phyloP scores from a whole-genome alignment of 805 yeast genomes.

The Ogataea ganodermae region DNA sequence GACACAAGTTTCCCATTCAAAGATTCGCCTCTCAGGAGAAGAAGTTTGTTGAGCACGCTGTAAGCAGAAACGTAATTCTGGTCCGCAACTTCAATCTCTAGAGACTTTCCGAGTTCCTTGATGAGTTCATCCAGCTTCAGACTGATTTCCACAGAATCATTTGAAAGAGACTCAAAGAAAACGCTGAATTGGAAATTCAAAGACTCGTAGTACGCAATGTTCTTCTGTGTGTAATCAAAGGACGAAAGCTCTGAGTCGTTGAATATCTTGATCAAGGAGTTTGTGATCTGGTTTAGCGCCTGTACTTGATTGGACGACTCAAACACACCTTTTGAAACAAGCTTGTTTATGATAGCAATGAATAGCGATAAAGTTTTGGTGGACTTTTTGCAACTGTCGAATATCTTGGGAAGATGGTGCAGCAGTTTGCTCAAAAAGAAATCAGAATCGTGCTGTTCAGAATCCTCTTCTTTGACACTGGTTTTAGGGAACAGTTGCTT shows the following conservation, averaged over 20 bases:
- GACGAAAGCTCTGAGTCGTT: constrained; percentile 23
- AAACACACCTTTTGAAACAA: constrained; percentile 22
- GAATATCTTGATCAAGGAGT: constrained; percentile 22
- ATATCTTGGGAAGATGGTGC: constrained; percentile 20
- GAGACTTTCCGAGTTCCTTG: constrained; percentile 15
- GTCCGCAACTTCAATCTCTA: constrained; percentile 3
- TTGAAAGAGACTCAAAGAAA: constrained; percentile 21
- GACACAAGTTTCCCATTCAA: constrained; percentile 7
- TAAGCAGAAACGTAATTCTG: constrained; percentile 10
- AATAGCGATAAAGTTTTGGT: constrained; percentile 14
- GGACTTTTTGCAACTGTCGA: constrained; percentile 18
- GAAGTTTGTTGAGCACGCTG: constrained; percentile 12
- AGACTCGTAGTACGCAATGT: constrained; percentile 24
- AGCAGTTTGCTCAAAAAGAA: constrained; percentile 21
- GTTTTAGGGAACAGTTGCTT: constrained; percentile 21
- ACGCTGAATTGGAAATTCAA: constrained; percentile 19
- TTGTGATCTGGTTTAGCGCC: constrained; percentile 12
- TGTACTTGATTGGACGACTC: constrained; percentile 18
- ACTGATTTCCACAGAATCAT: constrained; percentile 19
- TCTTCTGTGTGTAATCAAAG: constrained; percentile 8
- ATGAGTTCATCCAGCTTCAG: constrained; percentile 23
- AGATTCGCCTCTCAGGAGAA: constrained; percentile 10
- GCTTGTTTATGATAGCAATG: constrained; percentile 14
- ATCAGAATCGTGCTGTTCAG: constrained; percentile 17
- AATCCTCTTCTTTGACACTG: constrained; percentile 10